Percentiles rank a stretch among this genome's conserved stretches.
Conservation (phyloP, 805 yeast genomes). For the Lachancea kluyveri region DNA sequence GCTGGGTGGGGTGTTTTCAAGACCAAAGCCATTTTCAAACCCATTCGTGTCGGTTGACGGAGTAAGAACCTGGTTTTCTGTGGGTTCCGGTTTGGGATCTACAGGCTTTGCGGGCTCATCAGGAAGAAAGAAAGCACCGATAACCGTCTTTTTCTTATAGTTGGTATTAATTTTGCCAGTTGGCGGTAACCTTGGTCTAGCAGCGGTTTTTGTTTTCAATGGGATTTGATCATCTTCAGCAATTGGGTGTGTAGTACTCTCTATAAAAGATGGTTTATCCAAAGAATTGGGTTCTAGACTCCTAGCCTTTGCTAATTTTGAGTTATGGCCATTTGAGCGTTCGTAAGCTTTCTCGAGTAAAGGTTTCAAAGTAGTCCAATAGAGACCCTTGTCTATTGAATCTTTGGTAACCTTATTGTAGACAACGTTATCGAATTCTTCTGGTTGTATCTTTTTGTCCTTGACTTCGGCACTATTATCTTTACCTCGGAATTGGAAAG, state of each 20-base stretch:
- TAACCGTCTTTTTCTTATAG: constrained; percentile 61
- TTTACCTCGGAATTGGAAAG: constrained; percentile 52
- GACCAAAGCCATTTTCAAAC: constrained; percentile 2
- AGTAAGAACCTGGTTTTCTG: constrained; percentile 1
- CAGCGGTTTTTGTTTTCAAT: constrained; percentile 59
- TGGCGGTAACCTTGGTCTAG: constrained; percentile 80
- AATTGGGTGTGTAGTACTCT: constrained; percentile 40
- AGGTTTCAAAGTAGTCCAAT: constrained; percentile 50
- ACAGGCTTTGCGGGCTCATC: constrained; percentile 22
- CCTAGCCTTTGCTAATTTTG: constrained; percentile 40
- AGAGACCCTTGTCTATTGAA: constrained; percentile 41
- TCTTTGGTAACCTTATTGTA: constrained; percentile 47
- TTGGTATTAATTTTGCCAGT: constrained; percentile 73
- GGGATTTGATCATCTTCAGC: constrained; percentile 85
- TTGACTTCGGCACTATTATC: constrained; percentile 53
- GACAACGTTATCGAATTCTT: constrained; percentile 55
- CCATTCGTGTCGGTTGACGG: constrained; percentile 3
- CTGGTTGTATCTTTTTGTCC: constrained; percentile 49
- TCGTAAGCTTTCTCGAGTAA: constrained; percentile 40
- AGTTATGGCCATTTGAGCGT: constrained; percentile 37
- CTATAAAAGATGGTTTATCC: constrained; percentile 18
- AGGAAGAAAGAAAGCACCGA: constrained; percentile 48
- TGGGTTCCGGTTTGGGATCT: not conserved
- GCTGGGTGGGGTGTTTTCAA: constrained; percentile 5
- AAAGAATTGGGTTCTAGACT: constrained; percentile 19